Base-by-base conservation (phyloP, 495 filamentous ascomycete species). In the Arthonia radiata region DNA sequence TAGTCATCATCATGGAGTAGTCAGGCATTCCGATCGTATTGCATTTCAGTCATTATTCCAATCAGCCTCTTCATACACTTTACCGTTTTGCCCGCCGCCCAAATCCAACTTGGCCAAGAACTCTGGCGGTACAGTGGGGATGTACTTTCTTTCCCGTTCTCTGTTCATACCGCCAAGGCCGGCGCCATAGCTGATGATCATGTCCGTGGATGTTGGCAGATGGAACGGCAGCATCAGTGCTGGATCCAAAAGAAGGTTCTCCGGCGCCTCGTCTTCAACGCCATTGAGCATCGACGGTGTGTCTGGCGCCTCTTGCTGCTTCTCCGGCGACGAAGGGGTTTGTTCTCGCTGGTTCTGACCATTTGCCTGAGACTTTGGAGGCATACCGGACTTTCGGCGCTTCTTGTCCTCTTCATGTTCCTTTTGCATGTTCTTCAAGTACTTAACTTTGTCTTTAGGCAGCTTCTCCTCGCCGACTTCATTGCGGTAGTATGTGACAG, bases 391-490 rank as follows among this genome's bases (percentile, higher is more conserved):
- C n/a, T n/a, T n/a, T n/a, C n/a, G n/a, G n/a, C n/a, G n/a, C n/a
- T n/a, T n/a, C n/a, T n/a, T n/a, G n/a, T n/a, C n/a, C n/a, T n/a
- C n/a, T n/a, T n/a, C 52, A 4, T 52, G 50, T 32, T 82, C 75
- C 39, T 69, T 70, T 33, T 81, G 77, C n/a, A 90, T 53, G 12
- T 69, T 64, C 13, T 72, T 53, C 3, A 99, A 60, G 37, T 81
- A 89, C 36, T 79, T 89, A 58, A 74, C 72, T 8, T 78, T 78
- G 34, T 64, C 68, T 46, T 82, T 89, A 3, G 72, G 70, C 1
- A 99, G 57, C 0, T 68, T 69, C 46, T 89, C 92, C 49, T 99
- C 86, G 13, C 83, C 89, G 2, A 94, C 89, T 48, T 99, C 86
- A 2, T 75, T 66, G 5, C 86, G 63, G 46, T 99, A 99, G 36